A percentile compares a stretch with the other conserved stretches of the same genome.
These are phyloP conservation scores for Mycothermus thermophilus DNA, from an alignment of 495 filamentous ascomycete genomes.

Conservation along the genomic window DNA sequence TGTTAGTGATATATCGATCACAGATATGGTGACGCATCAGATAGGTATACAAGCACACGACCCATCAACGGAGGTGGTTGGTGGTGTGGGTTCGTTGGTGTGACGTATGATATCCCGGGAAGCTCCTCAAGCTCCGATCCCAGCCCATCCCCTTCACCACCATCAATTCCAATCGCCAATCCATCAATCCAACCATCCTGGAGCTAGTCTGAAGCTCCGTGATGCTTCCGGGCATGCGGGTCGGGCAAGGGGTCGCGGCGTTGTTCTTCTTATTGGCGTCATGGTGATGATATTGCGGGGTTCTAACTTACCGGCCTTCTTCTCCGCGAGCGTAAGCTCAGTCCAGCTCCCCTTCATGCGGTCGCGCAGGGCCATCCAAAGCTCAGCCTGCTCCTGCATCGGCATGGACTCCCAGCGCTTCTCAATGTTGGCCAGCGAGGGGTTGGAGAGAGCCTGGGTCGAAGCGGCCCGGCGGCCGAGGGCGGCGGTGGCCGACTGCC, in stretches of 20 bases:
- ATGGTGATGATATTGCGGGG: neutral
- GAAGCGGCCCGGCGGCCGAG: conserved; percentile 49
- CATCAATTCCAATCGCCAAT: conserved; percentile 9
- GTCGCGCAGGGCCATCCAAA: conserved; percentile 96
- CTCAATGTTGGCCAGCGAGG: conserved; percentile 93
- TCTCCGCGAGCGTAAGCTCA: conserved; percentile 87
- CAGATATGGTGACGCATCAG: no score
- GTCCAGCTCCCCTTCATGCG: conserved; percentile 97
- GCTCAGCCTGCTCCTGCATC: conserved; percentile 93
- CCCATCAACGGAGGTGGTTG: conserved; percentile 3
- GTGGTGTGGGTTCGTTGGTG: conserved; percentile 7
- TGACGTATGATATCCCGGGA: no score
- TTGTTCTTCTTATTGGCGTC: no score
- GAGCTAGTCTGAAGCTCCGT: conserved; percentile 4
- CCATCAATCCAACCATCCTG: neutral
- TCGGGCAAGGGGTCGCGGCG: no score
- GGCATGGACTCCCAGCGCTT: conserved; percentile 98
- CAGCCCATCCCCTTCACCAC: no score
- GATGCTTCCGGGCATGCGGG: neutral
- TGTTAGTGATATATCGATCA: conserved; percentile 6
- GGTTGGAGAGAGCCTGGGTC: conserved; percentile 91
- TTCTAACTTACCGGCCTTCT: conserved; percentile 91
- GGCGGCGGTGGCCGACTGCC: conserved; percentile 20
- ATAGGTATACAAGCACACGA: no score
- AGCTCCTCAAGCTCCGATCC: conserved; percentile 9